Percentiles rank a stretch among this genome's conserved stretches.
phyloP scores from a whole-genome alignment of 306 rosid genomes.

The Astragalus glycyphyllos region DNA sequence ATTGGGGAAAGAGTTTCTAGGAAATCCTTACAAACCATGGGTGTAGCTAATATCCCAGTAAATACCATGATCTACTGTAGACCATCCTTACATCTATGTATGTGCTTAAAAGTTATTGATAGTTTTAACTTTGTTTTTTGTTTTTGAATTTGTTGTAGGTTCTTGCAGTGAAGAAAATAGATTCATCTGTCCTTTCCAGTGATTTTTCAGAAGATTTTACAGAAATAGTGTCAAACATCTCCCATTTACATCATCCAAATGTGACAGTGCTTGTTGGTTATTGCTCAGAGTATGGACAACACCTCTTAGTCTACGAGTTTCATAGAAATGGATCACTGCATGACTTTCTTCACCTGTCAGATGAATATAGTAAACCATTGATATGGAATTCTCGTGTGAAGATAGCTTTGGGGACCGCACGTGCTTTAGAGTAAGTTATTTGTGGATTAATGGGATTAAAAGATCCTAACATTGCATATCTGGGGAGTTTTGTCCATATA shows the following conservation, averaged over 20 bases:
- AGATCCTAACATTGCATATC: constrained; percentile 11
- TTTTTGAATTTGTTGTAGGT: constrained; percentile 56
- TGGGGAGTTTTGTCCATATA: constrained; percentile 17
- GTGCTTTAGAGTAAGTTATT: constrained; percentile 91
- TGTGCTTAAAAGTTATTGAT: constrained; percentile 16
- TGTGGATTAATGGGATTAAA: constrained; percentile 14
- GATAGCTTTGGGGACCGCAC: constrained; percentile 96
- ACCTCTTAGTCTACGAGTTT: constrained; percentile 82
- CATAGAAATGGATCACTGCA: constrained; percentile 87
- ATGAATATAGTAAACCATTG: constrained; percentile 86
- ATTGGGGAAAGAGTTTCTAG: not conserved
- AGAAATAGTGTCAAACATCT: constrained; percentile 74
- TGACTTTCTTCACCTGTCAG: constrained; percentile 86
- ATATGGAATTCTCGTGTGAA: constrained; percentile 97
- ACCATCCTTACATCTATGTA: constrained; percentile 20
- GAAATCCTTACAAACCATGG: constrained; percentile 9
- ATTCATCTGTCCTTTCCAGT: constrained; percentile 69
- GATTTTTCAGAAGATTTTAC: constrained; percentile 71
- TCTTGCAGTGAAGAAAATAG: constrained; percentile 94
- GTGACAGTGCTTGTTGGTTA: constrained; percentile 92
- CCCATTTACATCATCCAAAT: constrained; percentile 86
- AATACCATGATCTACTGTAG: constrained; percentile 2
- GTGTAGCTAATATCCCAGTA: constrained; percentile 3
- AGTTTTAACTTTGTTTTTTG: constrained; percentile 29
- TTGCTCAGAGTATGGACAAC: constrained; percentile 93